Base-by-base conservation (phyloP, 169 alveolate genomes). In the Plasmodium blacklocki region DNA sequence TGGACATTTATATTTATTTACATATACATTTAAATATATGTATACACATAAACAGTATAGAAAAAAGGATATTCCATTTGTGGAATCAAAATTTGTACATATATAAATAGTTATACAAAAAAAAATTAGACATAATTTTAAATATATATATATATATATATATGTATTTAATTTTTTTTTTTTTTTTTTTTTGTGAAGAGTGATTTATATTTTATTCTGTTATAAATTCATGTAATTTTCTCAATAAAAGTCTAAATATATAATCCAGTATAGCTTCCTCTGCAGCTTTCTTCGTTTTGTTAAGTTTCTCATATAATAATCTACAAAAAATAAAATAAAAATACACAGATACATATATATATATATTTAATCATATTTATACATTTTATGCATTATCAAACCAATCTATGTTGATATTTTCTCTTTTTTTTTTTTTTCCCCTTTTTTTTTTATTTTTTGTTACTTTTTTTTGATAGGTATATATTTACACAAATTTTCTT, bases 381-480 rank as follows among this genome's bases (percentile, higher is more conserved):
- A 39, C 47, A 39, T 39, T 39, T 39, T 39, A 39, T 5, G 6
- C 9, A 39, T 39, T 39, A 39, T 5, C 47, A 39, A 39, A 39
- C 9, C 47, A 39, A 39, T 9, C 9, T 1, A 9, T 39, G 8
- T 5, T 39, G 47, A 39, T 39, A 39, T 39, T 39, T 32, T 32
- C 45, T 32, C 9, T 32, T 56, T 56, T 56, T 56, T 52, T 52
- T 52, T 23, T 23, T n/a, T 2, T 14, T 39, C 9, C 9, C 14
- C 5, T 39, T 39, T 1, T 39, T 0, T 39, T 56, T 56, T 56
- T 56, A 12, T 52, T 52, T 49, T 21, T 58, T 12, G 23, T 83
- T 49, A 83, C 91, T 62, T 83, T 56, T 83, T 83, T 72, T 62
- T 50, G 39, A 83, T 83, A 15, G 91, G 91, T 23, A 83, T 83